A percentile compares a stretch with the other conserved stretches of the same genome.
Conservation (phyloP, 768 basidiomycete species). For the Rhodotorula kratochvilovae region DNA sequence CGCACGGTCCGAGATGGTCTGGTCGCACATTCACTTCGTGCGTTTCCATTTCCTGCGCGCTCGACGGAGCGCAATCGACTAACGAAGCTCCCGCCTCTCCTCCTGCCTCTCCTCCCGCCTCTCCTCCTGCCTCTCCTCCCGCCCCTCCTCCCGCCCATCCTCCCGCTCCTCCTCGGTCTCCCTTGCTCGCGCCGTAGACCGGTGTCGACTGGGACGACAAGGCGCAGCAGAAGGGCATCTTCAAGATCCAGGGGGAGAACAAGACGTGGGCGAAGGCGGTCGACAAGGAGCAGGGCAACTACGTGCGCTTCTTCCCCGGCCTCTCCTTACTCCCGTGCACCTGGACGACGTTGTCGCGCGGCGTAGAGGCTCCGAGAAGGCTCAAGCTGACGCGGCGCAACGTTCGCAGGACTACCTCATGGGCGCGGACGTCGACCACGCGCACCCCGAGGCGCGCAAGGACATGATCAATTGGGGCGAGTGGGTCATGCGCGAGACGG, state of each 20-base stretch:
- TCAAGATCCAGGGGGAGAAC: constrained; percentile 50
- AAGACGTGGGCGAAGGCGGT: constrained; percentile 49
- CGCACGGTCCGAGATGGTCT: constrained; percentile 48
- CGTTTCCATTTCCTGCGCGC: no score
- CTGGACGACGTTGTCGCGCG: no score
- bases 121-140: not conserved
- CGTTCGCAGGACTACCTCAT: constrained; percentile 7
- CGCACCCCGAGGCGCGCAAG: constrained; percentile 48
- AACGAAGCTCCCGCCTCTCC: no score
- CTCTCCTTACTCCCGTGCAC: not conserved
- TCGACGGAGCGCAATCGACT: no score
- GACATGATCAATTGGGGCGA: constrained; percentile 48
- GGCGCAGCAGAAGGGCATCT: constrained; percentile 45
- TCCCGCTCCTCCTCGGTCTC: not conserved
- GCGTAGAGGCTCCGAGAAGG: no score
- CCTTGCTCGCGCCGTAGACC: constrained; percentile 40
- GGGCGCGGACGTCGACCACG: constrained; percentile 46
- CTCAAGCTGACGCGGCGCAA: no score
- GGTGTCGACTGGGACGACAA: constrained; percentile 52
- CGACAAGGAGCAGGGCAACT: constrained; percentile 48
- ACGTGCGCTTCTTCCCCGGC: not conserved
- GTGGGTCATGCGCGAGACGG: constrained; percentile 47
- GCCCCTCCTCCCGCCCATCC: not conserved
- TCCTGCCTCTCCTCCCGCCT: no score
- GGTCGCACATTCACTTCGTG: constrained; percentile 36